Evolutionary conservation across 306 rosid species (phyloP).

Genomic region (Quercus glauca): DNA sequence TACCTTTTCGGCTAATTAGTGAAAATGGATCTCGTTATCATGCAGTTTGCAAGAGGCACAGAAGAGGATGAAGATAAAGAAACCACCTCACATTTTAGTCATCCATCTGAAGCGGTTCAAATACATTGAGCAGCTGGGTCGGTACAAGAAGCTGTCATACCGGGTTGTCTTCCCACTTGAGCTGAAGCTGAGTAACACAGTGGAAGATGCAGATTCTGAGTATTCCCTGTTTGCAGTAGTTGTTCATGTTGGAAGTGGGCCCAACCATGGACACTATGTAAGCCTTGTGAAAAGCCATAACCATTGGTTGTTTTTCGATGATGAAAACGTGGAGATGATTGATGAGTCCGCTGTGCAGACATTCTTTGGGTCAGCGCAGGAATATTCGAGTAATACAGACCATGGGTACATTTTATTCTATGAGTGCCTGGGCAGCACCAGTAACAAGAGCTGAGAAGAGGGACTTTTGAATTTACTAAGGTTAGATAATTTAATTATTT

Average conservation of each 20-base stretch:
- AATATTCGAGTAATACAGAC: slow-evolving; percentile 92
- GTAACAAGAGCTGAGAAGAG: slow-evolving; percentile 54
- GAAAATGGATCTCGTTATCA: slow-evolving; percentile 24
- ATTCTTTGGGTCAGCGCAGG: slow-evolving; percentile 98
- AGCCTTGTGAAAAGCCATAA: slow-evolving; percentile 99
- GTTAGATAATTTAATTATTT: slow-evolving; percentile 49
- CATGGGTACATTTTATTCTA: slow-evolving; percentile 98
- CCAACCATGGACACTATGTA: slow-evolving; percentile 98
- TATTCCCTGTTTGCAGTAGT: slow-evolving; percentile 96
- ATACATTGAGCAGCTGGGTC: slow-evolving; percentile 95
- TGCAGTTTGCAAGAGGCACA: slow-evolving; percentile 99
- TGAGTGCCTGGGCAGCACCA: slow-evolving; percentile 68
- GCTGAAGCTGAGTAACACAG: slow-evolving; percentile 91
- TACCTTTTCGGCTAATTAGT: background rate
- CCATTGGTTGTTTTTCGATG: slow-evolving; percentile 99
- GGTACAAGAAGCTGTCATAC: slow-evolving; percentile 91
- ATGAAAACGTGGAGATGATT: slow-evolving; percentile 96
- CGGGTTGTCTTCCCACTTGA: slow-evolving; percentile 95
- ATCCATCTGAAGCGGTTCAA: slow-evolving; percentile 98
- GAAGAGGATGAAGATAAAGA: slow-evolving; percentile 99
- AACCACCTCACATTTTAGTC: slow-evolving; percentile 91
- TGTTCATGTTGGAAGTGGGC: slow-evolving; percentile 96
- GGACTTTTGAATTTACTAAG: slow-evolving; percentile 26
- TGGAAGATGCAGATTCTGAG: slow-evolving; percentile 83
- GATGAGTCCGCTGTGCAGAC: slow-evolving; percentile 99